phyloP scores from a whole-genome alignment of 345 rosid genomes.

The Gossypium anomalum region DNA sequence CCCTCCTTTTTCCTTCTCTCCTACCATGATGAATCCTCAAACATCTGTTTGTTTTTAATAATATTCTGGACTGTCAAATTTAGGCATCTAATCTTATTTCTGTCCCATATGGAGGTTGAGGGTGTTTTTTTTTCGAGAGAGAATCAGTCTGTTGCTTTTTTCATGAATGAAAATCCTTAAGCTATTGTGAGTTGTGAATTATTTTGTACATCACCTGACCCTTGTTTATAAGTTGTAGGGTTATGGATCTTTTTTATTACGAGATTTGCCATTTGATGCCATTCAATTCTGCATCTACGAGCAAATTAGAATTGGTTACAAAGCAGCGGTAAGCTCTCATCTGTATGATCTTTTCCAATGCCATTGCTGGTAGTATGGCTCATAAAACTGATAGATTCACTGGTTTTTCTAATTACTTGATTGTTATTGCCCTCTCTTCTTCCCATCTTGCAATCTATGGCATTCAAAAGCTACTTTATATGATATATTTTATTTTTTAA shows the following conservation, averaged over 20 bases:
- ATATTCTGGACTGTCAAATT: neutral
- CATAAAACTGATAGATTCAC: neutral
- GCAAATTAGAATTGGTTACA: constrained; percentile 88
- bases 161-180: neutral
- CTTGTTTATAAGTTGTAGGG: constrained; percentile 48
- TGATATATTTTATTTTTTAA: neutral
- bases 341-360: neutral
- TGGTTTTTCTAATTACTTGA: neutral
- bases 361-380: neutral
- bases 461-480: neutral
- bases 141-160: neutral
- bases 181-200: constrained; percentile 8
- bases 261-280: constrained; percentile 97
- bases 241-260: constrained; percentile 74
- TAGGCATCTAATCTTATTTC: constrained; percentile 1
- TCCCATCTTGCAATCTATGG: neutral
- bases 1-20: constrained; percentile 1
- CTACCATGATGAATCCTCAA: neutral
- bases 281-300: constrained; percentile 94
- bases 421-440: neutral
- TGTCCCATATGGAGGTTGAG: neutral
- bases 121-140: neutral
- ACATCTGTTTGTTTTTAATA: neutral
- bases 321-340: constrained; percentile 57
- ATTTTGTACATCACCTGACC: neutral